Conservation (phyloP, 2,329 filamentous ascomycete genomes). For the Nemania sp. region DNA sequence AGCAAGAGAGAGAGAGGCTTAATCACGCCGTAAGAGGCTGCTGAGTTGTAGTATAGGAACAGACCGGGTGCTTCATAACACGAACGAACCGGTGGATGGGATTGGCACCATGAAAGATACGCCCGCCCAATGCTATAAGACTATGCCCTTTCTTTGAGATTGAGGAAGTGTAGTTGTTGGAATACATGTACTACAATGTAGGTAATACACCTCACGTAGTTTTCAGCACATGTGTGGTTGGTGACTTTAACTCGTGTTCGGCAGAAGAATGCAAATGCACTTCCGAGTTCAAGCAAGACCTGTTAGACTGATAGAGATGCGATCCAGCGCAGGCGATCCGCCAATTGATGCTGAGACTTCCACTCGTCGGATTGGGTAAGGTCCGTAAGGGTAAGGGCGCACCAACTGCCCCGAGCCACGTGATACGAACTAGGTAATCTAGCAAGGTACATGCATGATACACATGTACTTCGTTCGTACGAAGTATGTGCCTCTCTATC, state of each 20-base stretch:
- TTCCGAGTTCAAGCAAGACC: background rate
- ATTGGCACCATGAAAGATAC: conserved; percentile 4
- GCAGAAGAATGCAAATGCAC: conserved; percentile 16
- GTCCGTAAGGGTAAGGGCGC: background rate
- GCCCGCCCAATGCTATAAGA: conserved; percentile 1
- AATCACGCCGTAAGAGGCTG: background rate
- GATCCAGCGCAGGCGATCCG: background rate
- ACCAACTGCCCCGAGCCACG: conserved; percentile 16
- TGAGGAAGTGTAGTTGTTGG: background rate
- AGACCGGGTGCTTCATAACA: conserved; percentile 4
- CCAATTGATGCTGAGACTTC: conserved; percentile 21
- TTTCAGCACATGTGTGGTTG: conserved; percentile 1
- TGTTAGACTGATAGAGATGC: conserved; percentile 6
- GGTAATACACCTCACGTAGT: no score
- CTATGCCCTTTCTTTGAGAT: conserved; percentile 1
- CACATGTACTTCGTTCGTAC: no score
- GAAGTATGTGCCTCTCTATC: no score
- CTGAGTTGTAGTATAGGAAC: background rate
- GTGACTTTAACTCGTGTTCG: conserved; percentile 8
- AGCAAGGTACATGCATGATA: no score
- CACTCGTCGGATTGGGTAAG: conserved; percentile 18
- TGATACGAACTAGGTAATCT: conserved; percentile 17
- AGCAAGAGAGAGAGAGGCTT: background rate
- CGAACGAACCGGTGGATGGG: background rate
- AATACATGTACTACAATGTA: background rate